Percentiles rank a stretch among this genome's conserved stretches.
These are phyloP conservation scores for Pestalotiopsis sp. DNA, from an alignment of 2,329 filamentous ascomycete genomes.

Conservation along the genomic window DNA sequence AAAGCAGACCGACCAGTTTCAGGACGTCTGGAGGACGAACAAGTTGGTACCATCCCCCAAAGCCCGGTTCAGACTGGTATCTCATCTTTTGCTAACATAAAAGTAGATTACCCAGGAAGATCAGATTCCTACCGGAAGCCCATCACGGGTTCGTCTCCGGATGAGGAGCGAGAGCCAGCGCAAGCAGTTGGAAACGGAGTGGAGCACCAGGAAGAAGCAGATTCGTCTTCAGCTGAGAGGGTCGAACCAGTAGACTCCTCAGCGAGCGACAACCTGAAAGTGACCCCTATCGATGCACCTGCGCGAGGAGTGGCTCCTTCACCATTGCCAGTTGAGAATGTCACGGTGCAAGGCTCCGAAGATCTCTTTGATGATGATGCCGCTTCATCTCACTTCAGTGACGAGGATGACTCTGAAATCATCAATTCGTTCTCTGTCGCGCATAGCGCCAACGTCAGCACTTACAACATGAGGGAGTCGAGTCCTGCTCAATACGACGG, in stretches of 20 bases:
- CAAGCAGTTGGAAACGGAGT: slow-evolving; percentile 16
- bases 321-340: slow-evolving; percentile 26
- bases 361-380: slow-evolving; percentile 32
- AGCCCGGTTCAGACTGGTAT: background rate
- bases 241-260: background rate
- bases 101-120: background rate
- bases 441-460: background rate
- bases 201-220: slow-evolving; percentile 16
- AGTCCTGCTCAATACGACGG: background rate
- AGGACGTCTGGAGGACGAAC: slow-evolving; percentile 6
- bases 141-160: slow-evolving; percentile 19
- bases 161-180: slow-evolving; percentile 11
- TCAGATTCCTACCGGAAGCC: slow-evolving; percentile 11
- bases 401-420: slow-evolving; percentile 4
- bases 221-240: slow-evolving; percentile 18
- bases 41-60: slow-evolving; percentile 8
- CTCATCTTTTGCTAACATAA: background rate
- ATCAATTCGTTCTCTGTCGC: background rate
- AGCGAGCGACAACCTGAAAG: background rate
- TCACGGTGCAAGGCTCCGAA: slow-evolving; percentile 37
- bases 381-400: slow-evolving; percentile 3
- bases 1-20: background rate
- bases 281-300: background rate
- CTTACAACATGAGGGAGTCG: too few relatives aligned
- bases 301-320: slow-evolving; percentile 6